A percentile compares a stretch with the other conserved stretches of the same genome.
phyloP scores from a whole-genome alignment of 331 rosid genomes.

The Malus hybrid region DNA sequence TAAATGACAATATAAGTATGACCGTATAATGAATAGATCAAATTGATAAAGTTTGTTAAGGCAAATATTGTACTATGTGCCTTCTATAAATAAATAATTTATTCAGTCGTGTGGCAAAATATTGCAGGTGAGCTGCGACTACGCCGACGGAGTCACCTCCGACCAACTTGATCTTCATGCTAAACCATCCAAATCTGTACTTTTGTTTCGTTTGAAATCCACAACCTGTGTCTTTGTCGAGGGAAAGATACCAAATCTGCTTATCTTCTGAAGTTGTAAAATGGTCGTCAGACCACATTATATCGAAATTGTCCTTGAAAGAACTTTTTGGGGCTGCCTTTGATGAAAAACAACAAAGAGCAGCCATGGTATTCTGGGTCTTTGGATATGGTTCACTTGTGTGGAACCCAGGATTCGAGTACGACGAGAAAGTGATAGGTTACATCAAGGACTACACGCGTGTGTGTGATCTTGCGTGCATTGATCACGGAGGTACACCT shows the following conservation, averaged over 20 bases:
- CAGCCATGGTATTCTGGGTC: conserved; percentile 85
- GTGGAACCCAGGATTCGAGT: conserved; percentile 95
- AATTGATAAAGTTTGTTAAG: too few relatives aligned
- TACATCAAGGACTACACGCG: conserved; percentile 84
- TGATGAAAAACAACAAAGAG: conserved; percentile 22
- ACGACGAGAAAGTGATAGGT: conserved; percentile 70
- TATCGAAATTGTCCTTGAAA: conserved; percentile 65
- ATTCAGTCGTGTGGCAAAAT: too few relatives aligned
- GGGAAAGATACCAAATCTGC: conserved; percentile 86
- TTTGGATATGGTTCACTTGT: conserved; percentile 96
- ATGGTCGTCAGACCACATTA: conserved; percentile 86
- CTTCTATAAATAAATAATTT: too few relatives aligned
- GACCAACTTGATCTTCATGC: too few relatives aligned
- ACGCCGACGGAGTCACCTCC: too few relatives aligned
- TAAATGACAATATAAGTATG: not conserved
- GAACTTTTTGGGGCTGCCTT: conserved; percentile 44
- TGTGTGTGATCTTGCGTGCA: conserved; percentile 90
- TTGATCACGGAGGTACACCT: conserved; percentile 92
- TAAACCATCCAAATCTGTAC: conserved; percentile 93
- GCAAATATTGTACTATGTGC: too few relatives aligned
- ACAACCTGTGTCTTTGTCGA: conserved; percentile 93
- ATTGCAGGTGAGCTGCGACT: too few relatives aligned
- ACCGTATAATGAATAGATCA: too few relatives aligned
- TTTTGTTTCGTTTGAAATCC: conserved; percentile 85
- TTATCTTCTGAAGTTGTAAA: conserved; percentile 81